Evolutionary conservation across 345 rosid genomes (phyloP).

Genomic region (Rhizophora apiculata): DNA sequence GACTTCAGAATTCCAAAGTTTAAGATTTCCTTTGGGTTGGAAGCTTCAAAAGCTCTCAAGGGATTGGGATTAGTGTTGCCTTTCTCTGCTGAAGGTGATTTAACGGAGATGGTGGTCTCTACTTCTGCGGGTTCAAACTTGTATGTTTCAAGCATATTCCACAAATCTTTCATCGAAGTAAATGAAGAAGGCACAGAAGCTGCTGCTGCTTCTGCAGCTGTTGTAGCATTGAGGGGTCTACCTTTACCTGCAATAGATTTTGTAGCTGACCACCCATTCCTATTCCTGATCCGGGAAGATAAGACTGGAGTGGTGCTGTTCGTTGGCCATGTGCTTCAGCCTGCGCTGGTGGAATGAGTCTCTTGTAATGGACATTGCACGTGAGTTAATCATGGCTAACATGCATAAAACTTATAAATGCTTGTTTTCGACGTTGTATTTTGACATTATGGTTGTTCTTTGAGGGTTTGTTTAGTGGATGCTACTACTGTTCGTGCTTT

Average conservation of each 20-base stretch:
- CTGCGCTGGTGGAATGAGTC: slow-evolving; percentile 7
- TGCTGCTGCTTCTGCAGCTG: slow-evolving; percentile 58
- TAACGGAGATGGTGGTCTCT: slow-evolving; percentile 60
- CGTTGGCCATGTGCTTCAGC: slow-evolving; percentile 54
- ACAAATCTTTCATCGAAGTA: slow-evolving; percentile 64
- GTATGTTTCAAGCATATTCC: slow-evolving; percentile 49
- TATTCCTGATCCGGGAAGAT: slow-evolving; percentile 58
- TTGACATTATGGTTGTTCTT: too few relatives aligned
- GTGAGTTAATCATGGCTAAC: background rate
- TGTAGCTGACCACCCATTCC: slow-evolving; percentile 75
- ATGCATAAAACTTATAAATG: too few relatives aligned
- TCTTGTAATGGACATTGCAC: slow-evolving; percentile 1
- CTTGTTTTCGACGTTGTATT: too few relatives aligned
- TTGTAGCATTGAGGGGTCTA: slow-evolving; percentile 15
- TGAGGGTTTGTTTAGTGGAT: too few relatives aligned
- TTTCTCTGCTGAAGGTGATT: slow-evolving; percentile 48
- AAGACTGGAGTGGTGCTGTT: slow-evolving; percentile 58
- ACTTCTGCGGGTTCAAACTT: slow-evolving; percentile 30
- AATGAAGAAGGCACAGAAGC: slow-evolving; percentile 85
- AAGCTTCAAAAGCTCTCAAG: slow-evolving; percentile 50
- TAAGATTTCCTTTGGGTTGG: slow-evolving; percentile 53
- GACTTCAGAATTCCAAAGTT: slow-evolving; percentile 61
- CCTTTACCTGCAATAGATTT: slow-evolving; percentile 35
- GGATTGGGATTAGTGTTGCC: slow-evolving; percentile 51
- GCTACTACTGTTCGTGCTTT: too few relatives aligned